Evolutionary conservation across 805 yeast species (phyloP), one percentile per base, ranked within the genome.

Genomic region (Zygosaccharomyces siamensis): DNA sequence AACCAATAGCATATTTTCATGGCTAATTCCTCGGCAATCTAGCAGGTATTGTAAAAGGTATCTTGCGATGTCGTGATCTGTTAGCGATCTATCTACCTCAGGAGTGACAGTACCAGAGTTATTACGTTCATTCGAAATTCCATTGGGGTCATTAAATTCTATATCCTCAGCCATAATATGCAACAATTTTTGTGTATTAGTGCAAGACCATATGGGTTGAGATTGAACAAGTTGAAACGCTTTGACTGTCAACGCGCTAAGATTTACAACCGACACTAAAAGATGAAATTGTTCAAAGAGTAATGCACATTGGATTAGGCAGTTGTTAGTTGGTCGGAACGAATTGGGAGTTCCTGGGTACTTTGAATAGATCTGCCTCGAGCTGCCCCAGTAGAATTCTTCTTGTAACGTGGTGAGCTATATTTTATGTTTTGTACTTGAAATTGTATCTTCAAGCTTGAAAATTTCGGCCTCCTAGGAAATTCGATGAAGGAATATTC

Each of bases 31-130:
- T 14, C 62, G 46, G 30, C 54, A 52, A 7, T 43, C 46, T 32
- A 63, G 45, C 4, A 63, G 41, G 46, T 60, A 62, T 31, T 59
- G 66, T 28, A 63, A 39, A 11, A 63, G 28, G 30, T 55, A 51
- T 14, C 45, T 45, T 16, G 51, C 45, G 7, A 44, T 39, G 36
- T 48, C 54, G 33, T 45, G 41, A 5, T 50, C 54, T 31, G 46
- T 48, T 31, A 21, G 24, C 5, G 33, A 18, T 23, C 18, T 20
- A 39, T 35, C 11, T 14, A 30, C 7, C 27, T 32, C 44, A 18
- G 32, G n/a, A 8, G 11, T 31, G 10, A 4, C 39, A 16, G 6
- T 23, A 40, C 39, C 4, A 32, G 20, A 16, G 14, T 14, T 5
- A 8, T 14, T 7, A 10, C 7, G 21, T 16, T 14, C 21, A 5